Evolutionary conservation across 371 early-diverging fungal genomes (phyloP), one percentile per base, ranked within the genome.

Genomic region (Apophysomyces trapeziformis): DNA sequence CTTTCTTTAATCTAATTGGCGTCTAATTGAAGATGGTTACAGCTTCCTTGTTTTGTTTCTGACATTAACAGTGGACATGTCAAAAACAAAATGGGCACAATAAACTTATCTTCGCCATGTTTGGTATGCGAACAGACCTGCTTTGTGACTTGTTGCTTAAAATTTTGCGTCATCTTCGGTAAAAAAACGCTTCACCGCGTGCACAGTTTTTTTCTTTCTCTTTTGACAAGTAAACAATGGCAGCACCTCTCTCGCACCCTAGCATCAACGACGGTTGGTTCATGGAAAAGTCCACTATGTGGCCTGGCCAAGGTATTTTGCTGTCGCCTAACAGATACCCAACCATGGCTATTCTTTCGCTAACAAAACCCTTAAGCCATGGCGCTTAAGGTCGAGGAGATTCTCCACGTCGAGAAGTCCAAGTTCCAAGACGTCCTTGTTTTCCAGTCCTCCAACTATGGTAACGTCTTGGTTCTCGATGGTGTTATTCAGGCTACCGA

Each of bases 401-500:
- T 98, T 68, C 89, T 98, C 59, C 95, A 96, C 76, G 87, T 88
- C 61, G 97, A 96, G 76, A 92, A 92, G 85, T 96, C 96, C 43
- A 79, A 87, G 74, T 96, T 79, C 86, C 98, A 98, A 81, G 99
- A 98, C 78, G 96, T 98, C 43, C 88, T 97, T n/a, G 93, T 96
- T 39, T 98, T 98, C 84, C 84, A 94, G 77, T 95, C 95, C 54
- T 82, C 91, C 76, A 90, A 90, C 77, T 94, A 97, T 76, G 99
- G 99, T 68, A 96, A 93, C 76, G 97, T 97, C 35, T 86, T 98
- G 50, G 96, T 96, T 46, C 91, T 98, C 61, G 99, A 98, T 73
- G 96, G 96, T 69, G 98, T 95, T 57, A 95, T 98, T 79, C 98
- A 98, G 82, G 89, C 90, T 64, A 97, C 98, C 64, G 99, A 98